Percentiles rank a stretch among this genome's conserved stretches.
phyloP scores from a whole-genome alignment of 345 rosid species.

The Hirschfeldia incana region DNA sequence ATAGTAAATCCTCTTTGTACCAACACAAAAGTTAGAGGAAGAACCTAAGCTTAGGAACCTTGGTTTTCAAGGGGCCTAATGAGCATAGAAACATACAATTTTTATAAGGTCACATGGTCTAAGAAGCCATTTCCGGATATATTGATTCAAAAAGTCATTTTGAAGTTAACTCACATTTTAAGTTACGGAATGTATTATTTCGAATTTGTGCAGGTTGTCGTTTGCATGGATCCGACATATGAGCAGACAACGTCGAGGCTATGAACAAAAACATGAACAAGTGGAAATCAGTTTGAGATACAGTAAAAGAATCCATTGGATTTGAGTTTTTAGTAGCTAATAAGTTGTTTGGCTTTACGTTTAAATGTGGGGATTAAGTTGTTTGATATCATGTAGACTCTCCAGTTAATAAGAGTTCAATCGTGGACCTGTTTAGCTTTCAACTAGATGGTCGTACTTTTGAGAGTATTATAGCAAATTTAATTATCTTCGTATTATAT shows the following conservation, averaged over 20 bases:
- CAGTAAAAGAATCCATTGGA: neutral
- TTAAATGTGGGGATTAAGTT: neutral
- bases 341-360: neutral
- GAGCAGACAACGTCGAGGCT: conserved; percentile 58
- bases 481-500: too few species aligned
- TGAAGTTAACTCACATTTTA: neutral
- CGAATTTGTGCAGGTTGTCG: conserved; percentile 58
- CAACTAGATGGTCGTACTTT: neutral
- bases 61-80: neutral
- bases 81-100: neutral
- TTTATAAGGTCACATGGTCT: neutral
- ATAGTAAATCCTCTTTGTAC: neutral
- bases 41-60: neutral
- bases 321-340: neutral
- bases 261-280: conserved; percentile 39
- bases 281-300: neutral
- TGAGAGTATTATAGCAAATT: neutral
- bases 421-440: neutral
- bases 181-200: neutral
- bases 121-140: neutral
- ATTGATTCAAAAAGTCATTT: neutral
- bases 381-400: neutral
- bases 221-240: conserved; percentile 73
- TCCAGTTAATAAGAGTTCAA: neutral
- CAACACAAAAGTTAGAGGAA: neutral